Base-by-base conservation (phyloP, 1,139 yeast species). In the Pneumocystis sp. region DNA sequence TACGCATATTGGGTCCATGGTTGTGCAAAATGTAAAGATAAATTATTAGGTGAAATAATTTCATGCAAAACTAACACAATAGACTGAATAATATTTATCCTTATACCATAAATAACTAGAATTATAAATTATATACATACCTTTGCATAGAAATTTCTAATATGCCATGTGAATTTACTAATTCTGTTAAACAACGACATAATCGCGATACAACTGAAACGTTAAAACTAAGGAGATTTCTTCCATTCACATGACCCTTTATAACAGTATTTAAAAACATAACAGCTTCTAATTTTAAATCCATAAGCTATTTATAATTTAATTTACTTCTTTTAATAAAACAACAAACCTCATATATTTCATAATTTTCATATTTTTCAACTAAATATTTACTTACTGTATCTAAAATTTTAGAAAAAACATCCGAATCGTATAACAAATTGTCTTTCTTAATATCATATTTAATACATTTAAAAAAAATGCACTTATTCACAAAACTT, bases 171-270 rank as follows among this genome's bases (percentile, higher is more conserved):
- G 12, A 12, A 21, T 7, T 39, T 39, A 39, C 31, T 17, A 59
- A 42, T 59, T 59, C 61, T 29, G 61, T 2, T 59, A 50, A 50
- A 50, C 57, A 50, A 25, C 57, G 57, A 50, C 57, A 50, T 50
- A 50, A 12, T 21, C 31, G 57, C 12, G 57, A 50, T 15, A 50
- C 57, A 25, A 50, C 34, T 25, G 12, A 6, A 50, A 50, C 57
- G 21, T 50, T 50, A 12, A 25, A 50, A 6, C 57, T 17, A 25
- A 50, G 61, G 31, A 59, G 45, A 39, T 59, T 17, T 39, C 31
- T 59, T 3, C 45, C 44, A 21, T 39, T 39, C n/a, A 59, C 61
- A 42, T 12, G 12, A 42, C 31, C n/a, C 7, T 10, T 8, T 4
- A 39, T 12, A 42, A 59, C 10, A 21, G 61, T 12, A 15, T 39